A percentile compares a stretch with the other conserved stretches of the same genome.
Evolutionary conservation across 768 basidiomycete genomes (phyloP).

Genomic region (Asterophora parasitica): DNA sequence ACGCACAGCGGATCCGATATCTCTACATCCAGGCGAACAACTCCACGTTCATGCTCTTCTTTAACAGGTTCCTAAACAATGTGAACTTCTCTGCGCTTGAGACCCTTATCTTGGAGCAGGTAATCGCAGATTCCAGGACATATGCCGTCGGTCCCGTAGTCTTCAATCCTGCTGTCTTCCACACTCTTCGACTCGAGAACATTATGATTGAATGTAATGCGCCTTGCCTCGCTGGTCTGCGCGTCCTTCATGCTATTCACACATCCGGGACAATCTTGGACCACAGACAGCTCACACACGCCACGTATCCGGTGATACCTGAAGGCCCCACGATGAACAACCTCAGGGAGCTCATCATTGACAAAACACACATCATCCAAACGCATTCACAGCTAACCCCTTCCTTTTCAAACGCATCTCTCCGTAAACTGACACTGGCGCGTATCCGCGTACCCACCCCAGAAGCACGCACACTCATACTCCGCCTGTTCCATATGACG

Average conservation of each 20-base stretch:
- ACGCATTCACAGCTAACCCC: not conserved
- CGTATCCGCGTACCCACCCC: not conserved
- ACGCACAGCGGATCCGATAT: not conserved
- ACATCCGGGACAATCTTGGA: slow-evolving; percentile 9
- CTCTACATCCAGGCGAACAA: slow-evolving; percentile 4
- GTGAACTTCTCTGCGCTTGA: not conserved
- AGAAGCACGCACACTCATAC: not conserved
- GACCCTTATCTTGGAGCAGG: slow-evolving; percentile 1
- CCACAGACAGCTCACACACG: slow-evolving; percentile 7
- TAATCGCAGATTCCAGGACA: not conserved
- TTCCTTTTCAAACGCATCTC: slow-evolving; percentile 3
- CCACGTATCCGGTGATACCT: slow-evolving; percentile 11
- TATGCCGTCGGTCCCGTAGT: slow-evolving; percentile 5
- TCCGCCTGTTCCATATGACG: not conserved
- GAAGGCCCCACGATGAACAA: slow-evolving; percentile 3
- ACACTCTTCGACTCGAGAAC: not conserved
- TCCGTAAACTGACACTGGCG: slow-evolving; percentile 1
- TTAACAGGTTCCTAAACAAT: not conserved
- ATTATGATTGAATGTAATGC: slow-evolving; percentile 9
- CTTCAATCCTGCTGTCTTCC: slow-evolving; percentile 5
- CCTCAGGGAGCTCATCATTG: not conserved
- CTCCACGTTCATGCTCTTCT: slow-evolving; percentile 1
- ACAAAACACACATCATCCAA: slow-evolving; percentile 3
- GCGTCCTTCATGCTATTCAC: not conserved
- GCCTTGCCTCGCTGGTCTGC: slow-evolving; percentile 6